phyloP scores from a whole-genome alignment of 1,284 basidiomycete genomes.

The Pseudozyma hubeiensis region DNA sequence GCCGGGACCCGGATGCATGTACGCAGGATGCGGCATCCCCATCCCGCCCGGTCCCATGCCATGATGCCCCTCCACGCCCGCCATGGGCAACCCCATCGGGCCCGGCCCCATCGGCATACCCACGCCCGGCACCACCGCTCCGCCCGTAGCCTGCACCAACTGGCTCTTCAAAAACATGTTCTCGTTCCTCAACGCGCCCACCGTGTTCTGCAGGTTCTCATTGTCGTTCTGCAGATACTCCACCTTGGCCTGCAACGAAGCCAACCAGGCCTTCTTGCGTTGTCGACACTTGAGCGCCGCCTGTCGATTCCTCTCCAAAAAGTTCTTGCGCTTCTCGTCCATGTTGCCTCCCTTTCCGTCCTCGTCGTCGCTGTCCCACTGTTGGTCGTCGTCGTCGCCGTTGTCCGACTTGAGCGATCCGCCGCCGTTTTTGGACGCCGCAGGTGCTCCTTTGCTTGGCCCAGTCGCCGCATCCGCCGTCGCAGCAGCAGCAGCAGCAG shows the following conservation, averaged over 20 bases:
- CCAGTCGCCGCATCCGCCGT: constrained; percentile 1
- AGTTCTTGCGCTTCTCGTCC: constrained; percentile 66
- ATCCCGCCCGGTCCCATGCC: constrained; percentile 30
- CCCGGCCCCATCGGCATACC: constrained; percentile 26
- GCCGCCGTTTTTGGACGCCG: constrained; percentile 19
- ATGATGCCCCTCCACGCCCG: constrained; percentile 31
- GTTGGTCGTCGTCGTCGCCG: constrained; percentile 64
- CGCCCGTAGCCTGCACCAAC: constrained; percentile 55
- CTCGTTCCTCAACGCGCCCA: constrained; percentile 72
- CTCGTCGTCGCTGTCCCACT: constrained; percentile 36
- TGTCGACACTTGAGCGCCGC: constrained; percentile 98
- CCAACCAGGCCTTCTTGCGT: constrained; percentile 97
- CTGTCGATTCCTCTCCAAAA: constrained; percentile 66
- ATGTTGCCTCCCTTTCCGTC: constrained; percentile 62
- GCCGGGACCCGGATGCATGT: constrained; percentile 46
- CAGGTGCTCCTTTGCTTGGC: constrained; percentile 60
- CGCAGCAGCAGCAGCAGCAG: constrained; percentile 20
- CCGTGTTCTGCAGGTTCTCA: constrained; percentile 80
- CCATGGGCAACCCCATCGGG: constrained; percentile 5
- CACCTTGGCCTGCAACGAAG: constrained; percentile 90
- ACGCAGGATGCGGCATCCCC: constrained; percentile 48
- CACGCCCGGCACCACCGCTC: constrained; percentile 33
- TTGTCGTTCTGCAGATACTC: constrained; percentile 91
- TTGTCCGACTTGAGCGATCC: constrained; percentile 67
- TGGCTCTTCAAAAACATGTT: constrained; percentile 68